Conservation (phyloP, 2,329 filamentous ascomycete genomes). For the Akanthomyces muscarius region DNA sequence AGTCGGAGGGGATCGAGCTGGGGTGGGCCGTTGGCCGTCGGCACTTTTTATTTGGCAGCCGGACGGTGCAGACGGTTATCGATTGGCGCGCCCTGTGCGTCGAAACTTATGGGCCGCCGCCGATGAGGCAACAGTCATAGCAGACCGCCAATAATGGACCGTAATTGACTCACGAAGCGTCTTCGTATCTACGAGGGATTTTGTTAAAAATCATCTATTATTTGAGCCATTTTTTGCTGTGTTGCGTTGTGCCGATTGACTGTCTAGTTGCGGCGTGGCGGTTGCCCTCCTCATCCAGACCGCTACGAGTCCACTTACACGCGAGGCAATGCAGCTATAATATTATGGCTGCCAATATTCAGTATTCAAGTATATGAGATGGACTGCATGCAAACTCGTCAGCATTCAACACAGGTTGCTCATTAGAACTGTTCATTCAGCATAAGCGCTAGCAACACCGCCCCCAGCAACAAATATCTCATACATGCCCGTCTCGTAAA, state of each 20-base stretch:
- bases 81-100: slow-evolving; percentile 8
- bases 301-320: not conserved
- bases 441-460: not conserved
- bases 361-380: no score
- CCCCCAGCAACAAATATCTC: not conserved
- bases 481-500: no score
- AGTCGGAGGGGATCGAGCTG: not conserved
- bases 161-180: not conserved
- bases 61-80: not conserved
- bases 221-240: not conserved
- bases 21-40: not conserved
- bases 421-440: not conserved
- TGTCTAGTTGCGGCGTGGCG: no score
- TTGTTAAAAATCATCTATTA: not conserved
- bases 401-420: not conserved
- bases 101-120: not conserved
- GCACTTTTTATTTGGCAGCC: not conserved
- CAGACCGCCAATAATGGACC: not conserved
- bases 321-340: not conserved
- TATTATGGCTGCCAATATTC: no score
- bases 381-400: not conserved
- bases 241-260: not conserved
- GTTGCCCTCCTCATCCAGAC: no score
- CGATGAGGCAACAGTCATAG: not conserved
- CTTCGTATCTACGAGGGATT: not conserved